Evolutionary conservation across 2,329 filamentous ascomycete genomes (phyloP), one percentile per base, ranked within the genome.

Genomic region (Talaromyces sp.): DNA sequence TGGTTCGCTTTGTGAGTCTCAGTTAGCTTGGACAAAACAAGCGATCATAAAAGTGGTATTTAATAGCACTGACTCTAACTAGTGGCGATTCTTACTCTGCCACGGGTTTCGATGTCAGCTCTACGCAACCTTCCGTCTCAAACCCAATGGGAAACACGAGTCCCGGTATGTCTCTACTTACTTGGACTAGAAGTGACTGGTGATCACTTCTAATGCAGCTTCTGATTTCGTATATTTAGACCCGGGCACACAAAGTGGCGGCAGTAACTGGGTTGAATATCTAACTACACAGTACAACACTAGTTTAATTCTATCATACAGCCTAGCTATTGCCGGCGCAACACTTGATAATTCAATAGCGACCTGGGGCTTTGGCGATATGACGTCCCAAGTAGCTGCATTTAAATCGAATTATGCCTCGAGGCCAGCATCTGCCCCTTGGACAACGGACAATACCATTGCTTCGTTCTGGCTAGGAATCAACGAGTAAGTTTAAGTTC

Each of bases 51-150:
- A n/a, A n/a, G n/a, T n/a, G 8, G 15, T 8, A 13, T 25, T 44
- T 56, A 32, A 47, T 58, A 15, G 57, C 44, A 7, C 47, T 52
- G 56, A 52, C 10, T 42, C 27, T 47, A 30, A 36, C 33, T 15
- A 62, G 60, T 56, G 60, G 60, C 17, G 57, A 62, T 59, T 62
- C 60, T 51, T 87, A 86, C 73, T 83, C 83, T 1, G 80, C 82
- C 64, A 86, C 83, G 2, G 82, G 82, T 7, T 89, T 89, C 72
- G 74, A 86, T 62, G 74, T 81, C 47, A 79, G 73, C 11, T 76
- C 78, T 27, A 72, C 78, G 0, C 80, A 85, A 42, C 85, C 49
- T 15, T 62, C 57, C 27, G 25, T 36, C 49, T 52, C 36, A 36
- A 62, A 62, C 44, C 60, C 52, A 10, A 62, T 59, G 60, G 60